Evolutionary conservation across 1,284 basidiomycete species (phyloP), one percentile per base, ranked within the genome.

Genomic region (Polyporus tsugae): DNA sequence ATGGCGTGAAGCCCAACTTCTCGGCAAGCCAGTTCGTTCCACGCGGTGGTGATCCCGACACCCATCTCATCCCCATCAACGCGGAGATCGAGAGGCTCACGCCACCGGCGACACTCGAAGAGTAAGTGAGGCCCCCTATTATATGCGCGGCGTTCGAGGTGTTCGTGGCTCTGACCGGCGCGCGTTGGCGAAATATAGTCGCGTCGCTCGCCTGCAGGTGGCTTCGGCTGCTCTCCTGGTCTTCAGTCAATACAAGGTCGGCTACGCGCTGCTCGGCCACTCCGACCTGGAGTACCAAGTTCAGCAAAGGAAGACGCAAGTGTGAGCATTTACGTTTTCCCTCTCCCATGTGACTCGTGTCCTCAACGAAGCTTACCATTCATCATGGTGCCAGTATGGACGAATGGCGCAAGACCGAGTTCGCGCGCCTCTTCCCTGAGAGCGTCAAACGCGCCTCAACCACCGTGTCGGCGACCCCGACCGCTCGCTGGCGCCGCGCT

Each of bases 61-160:
- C 41, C 7, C 62, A 70, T 39, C 52, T 70, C 15, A 62, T 19
- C 13, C 59, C 49, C 1, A 65, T 42, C 35, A 42, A 70, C 38
- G 65, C 65, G 25, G 65, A 59, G 35, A 66, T 70, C 19, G 65
- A 29, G 36, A 29, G 41, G 38, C 65, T 61, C 42, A 66, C 68
- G 17, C 68, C 68, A 15, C 68, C 68, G 5, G 29, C 60, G 6
- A 44, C 68, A 22, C 42, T 70, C 6, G 53, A 64, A 17, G 52
- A 70, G 68, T 70, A 25, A 58, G 68, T 62, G 4, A 2, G 10
- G 22, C 3, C 22, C 46, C 22, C 42, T n/a, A 44, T n/a, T n/a
- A 44, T 44, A 44, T 44, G 42, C 42, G 6, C 19, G 42, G 2
- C 5, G 29, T 22, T 6, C n/a, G n/a, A n/a, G n/a, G n/a, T n/a